These are phyloP conservation scores for Macaranga tanarius DNA, from an alignment of 441 rosid species.

Conservation along the genomic window DNA sequence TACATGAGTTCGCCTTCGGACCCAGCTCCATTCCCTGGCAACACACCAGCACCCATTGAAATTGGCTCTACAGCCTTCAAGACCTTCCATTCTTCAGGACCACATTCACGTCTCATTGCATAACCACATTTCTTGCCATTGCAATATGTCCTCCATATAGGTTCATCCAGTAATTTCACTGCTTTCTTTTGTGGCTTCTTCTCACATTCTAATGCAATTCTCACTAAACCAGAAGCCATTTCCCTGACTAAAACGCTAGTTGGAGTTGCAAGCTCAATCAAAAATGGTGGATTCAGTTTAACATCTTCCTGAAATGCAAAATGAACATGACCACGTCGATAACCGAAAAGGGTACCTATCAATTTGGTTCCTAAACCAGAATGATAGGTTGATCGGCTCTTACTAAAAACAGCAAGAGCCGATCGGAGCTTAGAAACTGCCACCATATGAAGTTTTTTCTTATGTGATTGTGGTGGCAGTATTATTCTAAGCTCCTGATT, in stretches of 20 bases:
- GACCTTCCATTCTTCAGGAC: slow-evolving; percentile 63
- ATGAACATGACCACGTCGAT: slow-evolving; percentile 83
- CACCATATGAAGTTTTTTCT: slow-evolving; percentile 53
- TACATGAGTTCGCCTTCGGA: slow-evolving; percentile 73
- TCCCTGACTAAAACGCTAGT: slow-evolving; percentile 73
- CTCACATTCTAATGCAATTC: slow-evolving; percentile 86
- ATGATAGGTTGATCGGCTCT: slow-evolving; percentile 36
- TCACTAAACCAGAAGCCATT: slow-evolving; percentile 93
- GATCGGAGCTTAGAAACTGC: slow-evolving; percentile 62
- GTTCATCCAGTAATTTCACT: slow-evolving; percentile 72
- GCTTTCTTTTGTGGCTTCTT: slow-evolving; percentile 41
- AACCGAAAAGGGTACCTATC: slow-evolving; percentile 83
- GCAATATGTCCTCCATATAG: slow-evolving; percentile 87
- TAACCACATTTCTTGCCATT: slow-evolving; percentile 90
- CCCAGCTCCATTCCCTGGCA: slow-evolving; percentile 49
- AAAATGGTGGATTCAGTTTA: slow-evolving; percentile 59
- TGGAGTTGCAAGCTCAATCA: slow-evolving; percentile 82
- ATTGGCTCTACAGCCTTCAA: slow-evolving; percentile 80
- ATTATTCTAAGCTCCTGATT: slow-evolving; percentile 15
- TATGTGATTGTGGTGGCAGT: slow-evolving; percentile 22
- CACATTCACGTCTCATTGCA: slow-evolving; percentile 67
- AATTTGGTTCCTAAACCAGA: slow-evolving; percentile 56
- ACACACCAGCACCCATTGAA: slow-evolving; percentile 95
- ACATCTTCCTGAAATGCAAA: slow-evolving; percentile 84
- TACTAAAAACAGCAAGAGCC: slow-evolving; percentile 53